These are phyloP conservation scores for Blastocladiella britannica DNA, from an alignment of 192 early-diverging fungal genomes.

Conservation along the genomic window DNA sequence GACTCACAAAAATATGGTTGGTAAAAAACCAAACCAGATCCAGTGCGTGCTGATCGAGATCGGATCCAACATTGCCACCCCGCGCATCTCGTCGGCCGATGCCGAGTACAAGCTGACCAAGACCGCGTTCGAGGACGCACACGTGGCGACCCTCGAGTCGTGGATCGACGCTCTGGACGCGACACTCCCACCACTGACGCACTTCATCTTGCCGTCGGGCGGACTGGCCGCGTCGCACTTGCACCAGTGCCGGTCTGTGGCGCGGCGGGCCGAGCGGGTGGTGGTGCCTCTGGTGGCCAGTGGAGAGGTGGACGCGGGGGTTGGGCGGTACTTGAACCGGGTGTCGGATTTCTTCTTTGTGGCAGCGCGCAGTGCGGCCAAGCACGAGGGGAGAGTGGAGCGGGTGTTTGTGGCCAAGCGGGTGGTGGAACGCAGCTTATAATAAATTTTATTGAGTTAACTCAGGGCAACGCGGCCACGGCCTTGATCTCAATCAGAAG, in stretches of 20 bases:
- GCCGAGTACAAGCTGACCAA: neutral
- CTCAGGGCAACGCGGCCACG: constrained; percentile 20
- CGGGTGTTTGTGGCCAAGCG: constrained; percentile 1
- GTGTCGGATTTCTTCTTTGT: constrained; percentile 6
- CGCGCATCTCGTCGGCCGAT: constrained; percentile 1
- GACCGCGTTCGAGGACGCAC: constrained; percentile 3
- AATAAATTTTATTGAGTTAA: neutral
- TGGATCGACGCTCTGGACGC: constrained; percentile 2
- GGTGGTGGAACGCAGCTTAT: neutral
- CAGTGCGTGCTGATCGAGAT: constrained; percentile 4
- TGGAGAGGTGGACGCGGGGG: neutral
- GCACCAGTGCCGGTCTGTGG: constrained; percentile 6
- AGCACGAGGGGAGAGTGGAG: constrained; percentile 1
- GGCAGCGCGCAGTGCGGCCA: constrained; percentile 4
- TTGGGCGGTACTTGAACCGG: neutral
- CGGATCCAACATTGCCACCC: constrained; percentile 5
- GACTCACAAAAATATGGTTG: too few relatives aligned
- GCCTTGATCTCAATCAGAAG: constrained; percentile 46
- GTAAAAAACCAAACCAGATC: too few relatives aligned
- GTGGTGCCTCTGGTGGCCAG: neutral
- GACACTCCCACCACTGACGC: constrained; percentile 1
- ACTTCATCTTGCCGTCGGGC: constrained; percentile 5
- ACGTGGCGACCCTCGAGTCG: constrained; percentile 1
- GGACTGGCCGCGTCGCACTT: constrained; percentile 3
- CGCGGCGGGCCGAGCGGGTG: constrained; percentile 4